Conservation (phyloP, 306 rosid species). For the Acacia melanoxylon region DNA sequence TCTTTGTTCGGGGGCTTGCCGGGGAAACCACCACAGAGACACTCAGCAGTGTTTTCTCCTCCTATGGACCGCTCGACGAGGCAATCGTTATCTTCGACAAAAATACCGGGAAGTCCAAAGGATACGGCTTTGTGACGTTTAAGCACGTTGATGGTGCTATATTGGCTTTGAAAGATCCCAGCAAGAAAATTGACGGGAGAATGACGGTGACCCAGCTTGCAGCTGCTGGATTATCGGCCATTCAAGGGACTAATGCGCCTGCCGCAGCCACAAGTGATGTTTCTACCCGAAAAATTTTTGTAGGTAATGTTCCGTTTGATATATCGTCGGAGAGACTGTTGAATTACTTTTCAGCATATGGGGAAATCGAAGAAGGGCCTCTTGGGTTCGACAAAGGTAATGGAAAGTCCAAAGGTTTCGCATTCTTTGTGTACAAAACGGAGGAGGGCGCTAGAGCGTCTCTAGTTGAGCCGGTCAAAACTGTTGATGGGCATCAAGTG, state of each 20-base stretch:
- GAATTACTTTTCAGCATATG: conserved; percentile 47
- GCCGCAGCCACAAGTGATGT: conserved; percentile 21
- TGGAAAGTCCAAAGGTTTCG: conserved; percentile 64
- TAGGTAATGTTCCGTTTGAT: conserved; percentile 64
- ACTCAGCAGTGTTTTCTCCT: conserved; percentile 61
- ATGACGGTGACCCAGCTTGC: conserved; percentile 74
- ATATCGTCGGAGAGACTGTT: conserved; percentile 56
- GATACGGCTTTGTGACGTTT: conserved; percentile 74
- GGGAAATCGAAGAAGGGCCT: conserved; percentile 81
- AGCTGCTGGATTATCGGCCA: not conserved
- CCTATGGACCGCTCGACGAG: conserved; percentile 65
- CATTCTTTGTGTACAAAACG: conserved; percentile 63
- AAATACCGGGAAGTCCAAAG: conserved; percentile 57
- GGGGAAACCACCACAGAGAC: conserved; percentile 67
- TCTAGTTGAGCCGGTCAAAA: conserved; percentile 58
- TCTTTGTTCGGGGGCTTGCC: conserved; percentile 73
- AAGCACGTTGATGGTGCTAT: conserved; percentile 68
- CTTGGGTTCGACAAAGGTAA: conserved; percentile 68
- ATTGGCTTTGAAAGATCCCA: conserved; percentile 66
- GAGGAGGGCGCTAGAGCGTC: conserved; percentile 67
- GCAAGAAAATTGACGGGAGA: conserved; percentile 70
- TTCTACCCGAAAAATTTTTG: conserved; percentile 56
- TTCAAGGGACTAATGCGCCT: not conserved
- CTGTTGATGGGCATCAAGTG: conserved; percentile 59
- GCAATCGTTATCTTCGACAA: conserved; percentile 62